These are phyloP conservation scores for Kandelia obovata DNA, from an alignment of 345 rosid genomes.

Conservation along the genomic window DNA sequence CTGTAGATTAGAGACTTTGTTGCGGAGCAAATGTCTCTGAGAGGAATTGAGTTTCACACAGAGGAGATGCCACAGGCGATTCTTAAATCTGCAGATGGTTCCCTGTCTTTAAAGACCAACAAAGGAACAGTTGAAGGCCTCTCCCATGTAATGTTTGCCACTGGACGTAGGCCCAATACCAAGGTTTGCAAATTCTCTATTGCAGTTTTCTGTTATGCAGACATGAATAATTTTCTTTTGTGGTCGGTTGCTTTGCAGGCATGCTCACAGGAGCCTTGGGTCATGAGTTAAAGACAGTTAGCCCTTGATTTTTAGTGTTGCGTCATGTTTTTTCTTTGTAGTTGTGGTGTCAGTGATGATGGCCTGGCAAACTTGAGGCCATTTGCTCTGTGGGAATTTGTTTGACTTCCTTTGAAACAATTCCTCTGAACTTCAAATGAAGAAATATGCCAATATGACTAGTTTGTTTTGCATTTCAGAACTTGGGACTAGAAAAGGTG, in stretches of 20 bases:
- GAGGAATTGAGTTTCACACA: conserved; percentile 87
- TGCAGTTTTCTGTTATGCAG: conserved; percentile 1
- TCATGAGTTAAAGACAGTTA: too few relatives aligned
- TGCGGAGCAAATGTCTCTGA: conserved; percentile 77
- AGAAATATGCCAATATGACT: conserved; percentile 13
- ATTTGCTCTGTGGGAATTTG: background rate
- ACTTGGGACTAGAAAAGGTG: conserved; percentile 73
- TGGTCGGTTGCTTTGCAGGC: background rate
- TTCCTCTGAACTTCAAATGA: background rate
- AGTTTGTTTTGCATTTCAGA: conserved; percentile 47
- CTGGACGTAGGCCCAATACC: conserved; percentile 88
- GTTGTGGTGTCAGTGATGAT: background rate
- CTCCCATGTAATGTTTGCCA: conserved; percentile 97
- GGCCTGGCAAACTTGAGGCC: background rate
- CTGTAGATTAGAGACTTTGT: conserved; percentile 85
- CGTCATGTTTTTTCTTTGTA: background rate
- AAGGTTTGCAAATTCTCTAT: conserved; percentile 47
- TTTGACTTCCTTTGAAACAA: background rate
- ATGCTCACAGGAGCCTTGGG: too few relatives aligned
- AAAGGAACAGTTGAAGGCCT: conserved; percentile 83
- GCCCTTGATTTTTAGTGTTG: background rate
- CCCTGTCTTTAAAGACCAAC: conserved; percentile 73
- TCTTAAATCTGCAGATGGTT: conserved; percentile 71
- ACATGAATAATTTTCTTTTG: background rate
- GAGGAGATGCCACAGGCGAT: conserved; percentile 89